A percentile compares a stretch with the other conserved stretches of the same genome.
Evolutionary conservation across 805 yeast genomes (phyloP).

Genomic region (Suhomyces tanzawaensis): DNA sequence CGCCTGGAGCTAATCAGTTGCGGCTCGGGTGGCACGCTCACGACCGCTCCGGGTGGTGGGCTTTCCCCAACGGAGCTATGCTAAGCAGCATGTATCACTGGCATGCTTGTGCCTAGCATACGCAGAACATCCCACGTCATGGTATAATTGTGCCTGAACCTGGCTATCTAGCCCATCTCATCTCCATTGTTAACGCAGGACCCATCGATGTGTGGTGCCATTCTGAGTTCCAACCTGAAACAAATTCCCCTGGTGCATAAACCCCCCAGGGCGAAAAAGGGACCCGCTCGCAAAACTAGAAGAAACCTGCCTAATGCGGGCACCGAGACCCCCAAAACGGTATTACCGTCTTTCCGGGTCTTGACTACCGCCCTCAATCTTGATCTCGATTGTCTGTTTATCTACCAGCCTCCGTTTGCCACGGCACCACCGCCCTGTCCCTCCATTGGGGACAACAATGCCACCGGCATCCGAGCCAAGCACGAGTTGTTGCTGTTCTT

Average conservation of each 20-base stretch:
- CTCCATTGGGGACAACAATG: too few relatives aligned
- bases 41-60: too few relatives aligned
- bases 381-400: slow-evolving; percentile 1
- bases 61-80: too few relatives aligned
- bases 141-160: too few relatives aligned
- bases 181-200: slow-evolving; percentile 3
- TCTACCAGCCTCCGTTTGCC: not conserved
- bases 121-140: too few relatives aligned
- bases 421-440: not conserved
- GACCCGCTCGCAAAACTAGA: not conserved
- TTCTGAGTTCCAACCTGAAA: slow-evolving; percentile 2
- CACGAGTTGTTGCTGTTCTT: too few relatives aligned
- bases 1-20: too few relatives aligned
- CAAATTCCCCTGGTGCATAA: not conserved
- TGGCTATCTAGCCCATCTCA: slow-evolving; percentile 4
- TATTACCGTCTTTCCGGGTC: slow-evolving; percentile 1
- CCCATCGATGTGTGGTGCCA: slow-evolving; percentile 3
- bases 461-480: too few relatives aligned
- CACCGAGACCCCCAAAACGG: not conserved
- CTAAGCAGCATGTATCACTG: too few relatives aligned
- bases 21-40: too few relatives aligned
- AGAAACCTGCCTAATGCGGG: not conserved
- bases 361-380: slow-evolving; percentile 1
- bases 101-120: too few relatives aligned
- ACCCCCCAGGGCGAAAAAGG: not conserved